These are phyloP conservation scores for Metrosideros polymorpha DNA, from an alignment of 441 rosid species.

Conservation along the genomic window DNA sequence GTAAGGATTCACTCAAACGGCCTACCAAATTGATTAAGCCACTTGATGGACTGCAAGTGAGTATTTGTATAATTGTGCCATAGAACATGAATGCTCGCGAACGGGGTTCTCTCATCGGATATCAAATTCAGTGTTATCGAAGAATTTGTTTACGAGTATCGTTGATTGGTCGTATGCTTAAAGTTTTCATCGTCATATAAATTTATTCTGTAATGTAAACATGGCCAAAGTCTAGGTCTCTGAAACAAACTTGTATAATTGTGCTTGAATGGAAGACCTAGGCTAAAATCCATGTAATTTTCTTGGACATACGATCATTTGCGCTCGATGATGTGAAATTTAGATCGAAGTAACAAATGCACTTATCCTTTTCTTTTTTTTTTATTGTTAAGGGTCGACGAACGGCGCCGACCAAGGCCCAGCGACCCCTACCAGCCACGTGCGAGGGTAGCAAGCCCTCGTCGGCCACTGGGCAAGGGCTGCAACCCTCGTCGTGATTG, in stretches of 20 bases:
- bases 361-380: too few species aligned
- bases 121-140: not conserved
- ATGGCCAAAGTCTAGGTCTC: not conserved
- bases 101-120: not conserved
- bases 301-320: not conserved
- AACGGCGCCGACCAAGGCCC: too few species aligned
- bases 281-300: not conserved
- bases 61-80: not conserved
- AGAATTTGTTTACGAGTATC: not conserved
- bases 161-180: not conserved
- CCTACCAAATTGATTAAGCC: not conserved
- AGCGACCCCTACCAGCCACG: too few species aligned
- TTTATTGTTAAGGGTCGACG: too few species aligned
- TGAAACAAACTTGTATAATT: not conserved
- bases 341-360: not conserved
- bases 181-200: not conserved
- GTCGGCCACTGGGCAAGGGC: too few species aligned
- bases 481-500: too few species aligned
- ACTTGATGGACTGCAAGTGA: not conserved
- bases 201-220: not conserved
- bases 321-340: not conserved
- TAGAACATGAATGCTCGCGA: not conserved
- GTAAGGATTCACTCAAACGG: not conserved
- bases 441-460: too few species aligned
- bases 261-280: not conserved